Evolutionary conservation across 2,329 filamentous ascomycete species (phyloP).

Genomic region (Aspergillus novoparasiticus): DNA sequence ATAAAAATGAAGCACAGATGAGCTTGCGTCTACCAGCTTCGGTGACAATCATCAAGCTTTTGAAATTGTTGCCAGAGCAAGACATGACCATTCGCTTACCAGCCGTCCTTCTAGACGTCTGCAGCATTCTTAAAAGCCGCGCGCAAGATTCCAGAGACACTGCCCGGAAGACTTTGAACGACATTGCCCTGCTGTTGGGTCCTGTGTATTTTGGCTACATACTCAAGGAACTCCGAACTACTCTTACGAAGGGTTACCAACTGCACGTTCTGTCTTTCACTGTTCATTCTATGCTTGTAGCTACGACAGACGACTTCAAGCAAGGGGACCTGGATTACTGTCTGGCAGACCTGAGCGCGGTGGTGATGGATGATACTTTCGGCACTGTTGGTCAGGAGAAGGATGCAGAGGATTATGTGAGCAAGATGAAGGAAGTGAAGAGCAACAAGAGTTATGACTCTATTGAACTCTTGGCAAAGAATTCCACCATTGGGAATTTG

Average conservation of each 20-base stretch:
- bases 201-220: constrained; percentile 86
- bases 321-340: constrained; percentile 91
- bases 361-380: constrained; percentile 98
- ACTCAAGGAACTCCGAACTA: constrained; percentile 83
- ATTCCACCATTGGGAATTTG: constrained; percentile 73
- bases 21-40: constrained; percentile 90
- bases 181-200: constrained; percentile 80
- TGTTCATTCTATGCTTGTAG: constrained; percentile 84
- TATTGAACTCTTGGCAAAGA: constrained; percentile 88
- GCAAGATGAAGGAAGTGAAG: constrained; percentile 96
- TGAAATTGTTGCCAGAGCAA: constrained; percentile 74
- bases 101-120: constrained; percentile 85
- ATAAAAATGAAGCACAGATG: constrained; percentile 93
- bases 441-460: constrained; percentile 98
- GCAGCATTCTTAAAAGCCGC: constrained; percentile 87
- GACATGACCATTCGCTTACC: constrained; percentile 76
- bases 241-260: constrained; percentile 84
- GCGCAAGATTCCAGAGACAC: constrained; percentile 87
- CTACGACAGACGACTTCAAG: constrained; percentile 69
- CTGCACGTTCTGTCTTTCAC: constrained; percentile 94
- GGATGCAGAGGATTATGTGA: constrained; percentile 92
- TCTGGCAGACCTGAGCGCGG: constrained; percentile 71
- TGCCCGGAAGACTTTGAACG: constrained; percentile 81
- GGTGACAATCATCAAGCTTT: constrained; percentile 82
- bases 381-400: constrained; percentile 92